Percentiles rank a stretch among this genome's conserved stretches.
Conservation (phyloP, 2,329 filamentous ascomycete genomes). For the Fusarium cyanostomum region DNA sequence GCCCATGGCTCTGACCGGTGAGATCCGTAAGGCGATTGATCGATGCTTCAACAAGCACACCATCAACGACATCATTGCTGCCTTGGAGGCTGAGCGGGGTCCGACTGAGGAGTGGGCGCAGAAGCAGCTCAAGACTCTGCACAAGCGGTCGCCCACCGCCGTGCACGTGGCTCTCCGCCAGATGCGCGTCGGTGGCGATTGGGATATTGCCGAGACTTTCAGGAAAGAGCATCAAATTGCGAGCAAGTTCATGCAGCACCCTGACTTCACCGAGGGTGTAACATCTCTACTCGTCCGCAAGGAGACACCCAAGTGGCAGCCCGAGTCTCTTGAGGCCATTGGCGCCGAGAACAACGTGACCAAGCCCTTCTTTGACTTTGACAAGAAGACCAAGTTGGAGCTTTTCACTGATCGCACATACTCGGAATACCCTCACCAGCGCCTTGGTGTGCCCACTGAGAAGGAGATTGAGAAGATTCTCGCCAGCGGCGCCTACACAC, state of each 20-base stretch:
- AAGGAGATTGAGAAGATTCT: slow-evolving; percentile 62
- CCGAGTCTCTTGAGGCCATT: slow-evolving; percentile 76
- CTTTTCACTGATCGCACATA: slow-evolving; percentile 74
- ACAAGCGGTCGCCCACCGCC: slow-evolving; percentile 83
- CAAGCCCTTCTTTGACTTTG: slow-evolving; percentile 73
- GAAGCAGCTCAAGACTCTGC: slow-evolving; percentile 78
- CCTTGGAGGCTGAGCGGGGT: slow-evolving; percentile 65
- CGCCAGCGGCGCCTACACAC: slow-evolving; percentile 50
- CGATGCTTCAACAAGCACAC: slow-evolving; percentile 76
- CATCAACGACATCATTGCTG: slow-evolving; percentile 74
- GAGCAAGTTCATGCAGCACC: slow-evolving; percentile 86
- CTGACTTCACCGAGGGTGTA: slow-evolving; percentile 94
- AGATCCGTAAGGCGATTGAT: slow-evolving; percentile 83
- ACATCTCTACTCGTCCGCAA: slow-evolving; percentile 80
- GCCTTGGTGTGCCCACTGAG: slow-evolving; percentile 80
- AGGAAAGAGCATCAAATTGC: slow-evolving; percentile 86
- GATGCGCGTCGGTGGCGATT: slow-evolving; percentile 77
- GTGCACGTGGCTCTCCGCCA: slow-evolving; percentile 86
- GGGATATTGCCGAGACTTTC: slow-evolving; percentile 89
- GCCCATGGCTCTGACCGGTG: slow-evolving; percentile 72
- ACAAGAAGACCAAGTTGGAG: slow-evolving; percentile 58
- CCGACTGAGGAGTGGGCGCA: slow-evolving; percentile 77
- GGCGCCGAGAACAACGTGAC: slow-evolving; percentile 61
- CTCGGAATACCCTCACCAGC: slow-evolving; percentile 74
- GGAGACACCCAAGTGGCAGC: slow-evolving; percentile 77